phyloP scores from a whole-genome alignment of 2,329 filamentous ascomycete genomes.

The Trichoderma oligosporum region DNA sequence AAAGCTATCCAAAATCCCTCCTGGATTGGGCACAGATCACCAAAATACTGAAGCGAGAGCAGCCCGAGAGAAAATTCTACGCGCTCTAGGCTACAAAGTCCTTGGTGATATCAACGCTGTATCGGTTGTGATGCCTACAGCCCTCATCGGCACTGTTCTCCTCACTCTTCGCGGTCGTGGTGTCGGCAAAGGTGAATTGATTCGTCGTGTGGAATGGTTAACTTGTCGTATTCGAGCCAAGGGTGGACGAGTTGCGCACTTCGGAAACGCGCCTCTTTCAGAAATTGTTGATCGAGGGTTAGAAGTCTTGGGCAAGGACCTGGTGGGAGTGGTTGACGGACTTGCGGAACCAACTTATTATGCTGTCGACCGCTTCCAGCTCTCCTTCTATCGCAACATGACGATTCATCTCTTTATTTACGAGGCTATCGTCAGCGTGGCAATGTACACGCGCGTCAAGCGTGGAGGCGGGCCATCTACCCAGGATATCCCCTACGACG shows the following conservation, averaged over 20 bases:
- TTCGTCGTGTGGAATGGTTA: slow-evolving; percentile 87
- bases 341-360: slow-evolving; percentile 90
- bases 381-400: slow-evolving; percentile 99
- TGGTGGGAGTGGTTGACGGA: slow-evolving; percentile 75
- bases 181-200: slow-evolving; percentile 80
- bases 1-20: slow-evolving; percentile 43
- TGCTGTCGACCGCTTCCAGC: slow-evolving; percentile 91
- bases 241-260: slow-evolving; percentile 90
- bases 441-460: slow-evolving; percentile 89
- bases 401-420: slow-evolving; percentile 97
- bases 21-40: slow-evolving; percentile 44
- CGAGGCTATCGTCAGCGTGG: slow-evolving; percentile 83
- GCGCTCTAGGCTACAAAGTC: slow-evolving; percentile 87
- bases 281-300: slow-evolving; percentile 85
- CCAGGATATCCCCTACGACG: slow-evolving; percentile 72
- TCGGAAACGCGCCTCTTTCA: slow-evolving; percentile 73
- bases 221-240: slow-evolving; percentile 76
- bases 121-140: slow-evolving; percentile 97
- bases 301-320: slow-evolving; percentile 83
- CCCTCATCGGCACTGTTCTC: slow-evolving; percentile 88
- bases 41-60: slow-evolving; percentile 47
- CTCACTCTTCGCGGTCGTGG: slow-evolving; percentile 87
- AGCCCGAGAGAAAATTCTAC: slow-evolving; percentile 68
- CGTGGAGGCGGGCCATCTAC: slow-evolving; percentile 78
- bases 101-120: slow-evolving; percentile 92